These are phyloP conservation scores for Papiliotrema fonsecae DNA, from an alignment of 1,284 basidiomycete species.

Conservation along the genomic window DNA sequence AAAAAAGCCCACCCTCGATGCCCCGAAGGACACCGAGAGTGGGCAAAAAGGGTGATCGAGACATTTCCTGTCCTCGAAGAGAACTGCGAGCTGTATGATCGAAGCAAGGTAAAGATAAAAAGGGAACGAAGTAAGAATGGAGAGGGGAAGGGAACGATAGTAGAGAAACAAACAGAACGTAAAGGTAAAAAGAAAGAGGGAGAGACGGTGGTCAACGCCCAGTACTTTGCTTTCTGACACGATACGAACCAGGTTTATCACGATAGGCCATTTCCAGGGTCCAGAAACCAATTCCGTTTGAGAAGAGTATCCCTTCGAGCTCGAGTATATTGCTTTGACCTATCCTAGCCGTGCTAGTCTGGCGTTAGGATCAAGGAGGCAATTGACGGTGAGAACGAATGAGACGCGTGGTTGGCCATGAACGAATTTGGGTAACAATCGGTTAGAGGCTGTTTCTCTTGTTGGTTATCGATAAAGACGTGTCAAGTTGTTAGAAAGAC, in stretches of 20 bases:
- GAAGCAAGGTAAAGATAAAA: neutral
- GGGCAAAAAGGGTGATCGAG: slow-evolving; percentile 6
- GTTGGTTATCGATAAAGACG: too few relatives aligned
- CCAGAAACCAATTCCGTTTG: too few relatives aligned
- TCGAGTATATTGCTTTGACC: too few relatives aligned
- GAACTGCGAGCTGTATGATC: slow-evolving; percentile 2
- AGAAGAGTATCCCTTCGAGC: too few relatives aligned
- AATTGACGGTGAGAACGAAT: too few relatives aligned
- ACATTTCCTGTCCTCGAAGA: slow-evolving; percentile 6
- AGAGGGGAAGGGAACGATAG: neutral
- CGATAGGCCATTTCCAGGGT: too few relatives aligned
- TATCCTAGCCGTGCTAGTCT: too few relatives aligned
- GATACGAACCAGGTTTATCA: neutral
- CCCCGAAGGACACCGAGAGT: slow-evolving; percentile 8
- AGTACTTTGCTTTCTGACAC: neutral
- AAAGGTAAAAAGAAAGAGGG: neutral
- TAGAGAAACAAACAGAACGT: neutral
- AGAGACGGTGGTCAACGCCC: slow-evolving; percentile 1
- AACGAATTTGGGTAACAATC: too few relatives aligned
- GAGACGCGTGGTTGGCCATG: too few relatives aligned
- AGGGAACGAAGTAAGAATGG: neutral
- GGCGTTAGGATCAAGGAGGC: too few relatives aligned
- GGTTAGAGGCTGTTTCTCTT: too few relatives aligned
- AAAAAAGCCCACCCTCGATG: slow-evolving; percentile 8
- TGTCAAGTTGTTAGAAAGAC: too few relatives aligned